Evolutionary conservation across 164 flowering plant genomes (phyloP).

Genomic region (Nymphaea colorata): DNA sequence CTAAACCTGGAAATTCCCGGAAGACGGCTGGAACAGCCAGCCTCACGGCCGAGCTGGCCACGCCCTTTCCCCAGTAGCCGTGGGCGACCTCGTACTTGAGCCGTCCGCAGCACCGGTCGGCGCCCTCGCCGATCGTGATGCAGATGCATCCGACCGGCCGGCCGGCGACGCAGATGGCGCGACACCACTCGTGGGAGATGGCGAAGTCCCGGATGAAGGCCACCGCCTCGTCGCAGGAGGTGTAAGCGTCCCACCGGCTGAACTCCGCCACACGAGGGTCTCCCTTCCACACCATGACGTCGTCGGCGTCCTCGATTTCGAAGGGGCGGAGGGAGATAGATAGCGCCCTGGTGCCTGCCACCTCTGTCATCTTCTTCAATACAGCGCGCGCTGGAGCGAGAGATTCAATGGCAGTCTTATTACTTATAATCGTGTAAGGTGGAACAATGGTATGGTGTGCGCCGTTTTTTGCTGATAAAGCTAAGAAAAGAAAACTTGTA

Average conservation of each 20-base stretch:
- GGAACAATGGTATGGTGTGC: no score
- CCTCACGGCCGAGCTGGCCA: conserved; percentile 18
- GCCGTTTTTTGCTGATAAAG: no score
- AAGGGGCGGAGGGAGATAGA: conserved; percentile 25
- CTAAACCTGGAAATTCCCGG: conserved; percentile 16
- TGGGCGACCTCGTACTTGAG: conserved; percentile 13
- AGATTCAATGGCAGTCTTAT: conserved; percentile 10
- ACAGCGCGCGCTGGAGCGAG: conserved; percentile 11
- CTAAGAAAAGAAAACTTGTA: no score
- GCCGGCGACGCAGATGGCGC: conserved; percentile 29
- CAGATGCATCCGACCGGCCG: conserved; percentile 24
- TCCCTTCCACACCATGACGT: conserved; percentile 24
- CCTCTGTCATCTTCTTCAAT: conserved; percentile 1
- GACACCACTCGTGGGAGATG: conserved; percentile 19
- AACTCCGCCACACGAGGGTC: conserved; percentile 11
- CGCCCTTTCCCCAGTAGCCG: conserved; percentile 18
- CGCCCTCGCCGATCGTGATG: conserved; percentile 13
- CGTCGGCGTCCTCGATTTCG: conserved; percentile 20
- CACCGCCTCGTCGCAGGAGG: conserved; percentile 19
- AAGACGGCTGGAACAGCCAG: conserved; percentile 14
- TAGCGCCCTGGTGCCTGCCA: no score
- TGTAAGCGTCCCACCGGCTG: conserved; percentile 7
- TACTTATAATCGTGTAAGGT: no score
- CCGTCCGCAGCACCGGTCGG: conserved; percentile 13
- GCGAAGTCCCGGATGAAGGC: conserved; percentile 10